phyloP scores from a whole-genome alignment of 352 stramenopile species.

The Pythium rishiriense region DNA sequence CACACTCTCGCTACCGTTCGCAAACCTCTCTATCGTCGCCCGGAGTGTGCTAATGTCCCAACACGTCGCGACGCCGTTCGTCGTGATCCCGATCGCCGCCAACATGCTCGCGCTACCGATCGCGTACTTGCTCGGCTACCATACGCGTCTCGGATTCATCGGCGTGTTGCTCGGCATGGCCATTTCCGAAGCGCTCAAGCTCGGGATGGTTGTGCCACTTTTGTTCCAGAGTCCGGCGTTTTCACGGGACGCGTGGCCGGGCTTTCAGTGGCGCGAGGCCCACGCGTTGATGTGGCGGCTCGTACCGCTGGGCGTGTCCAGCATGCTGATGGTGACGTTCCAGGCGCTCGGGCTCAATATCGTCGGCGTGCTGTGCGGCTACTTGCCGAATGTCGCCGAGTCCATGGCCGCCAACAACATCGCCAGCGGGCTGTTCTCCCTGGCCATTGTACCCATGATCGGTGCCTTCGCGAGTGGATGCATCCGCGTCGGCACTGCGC shows the following conservation, averaged over 20 bases:
- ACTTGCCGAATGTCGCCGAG: slow-evolving; percentile 50
- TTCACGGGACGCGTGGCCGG: slow-evolving; percentile 30
- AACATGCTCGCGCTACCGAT: slow-evolving; percentile 23
- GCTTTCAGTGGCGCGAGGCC: slow-evolving; percentile 27
- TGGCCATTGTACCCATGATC: slow-evolving; percentile 50
- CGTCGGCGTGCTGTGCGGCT: slow-evolving; percentile 47
- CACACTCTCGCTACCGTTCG: slow-evolving; percentile 28
- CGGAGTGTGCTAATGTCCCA: slow-evolving; percentile 37
- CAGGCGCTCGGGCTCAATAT: slow-evolving; percentile 46
- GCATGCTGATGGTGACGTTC: slow-evolving; percentile 49
- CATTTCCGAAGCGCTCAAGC: slow-evolving; percentile 33
- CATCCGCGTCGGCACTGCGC: slow-evolving; percentile 60
- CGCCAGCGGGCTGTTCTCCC: slow-evolving; percentile 38
- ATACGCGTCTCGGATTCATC: slow-evolving; percentile 37
- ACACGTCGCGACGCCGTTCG: slow-evolving; percentile 40
- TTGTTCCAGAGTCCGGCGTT: slow-evolving; percentile 33
- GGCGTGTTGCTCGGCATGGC: slow-evolving; percentile 32
- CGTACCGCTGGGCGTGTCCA: slow-evolving; percentile 35
- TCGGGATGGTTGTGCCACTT: slow-evolving; percentile 27
- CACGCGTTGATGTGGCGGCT: slow-evolving; percentile 9
- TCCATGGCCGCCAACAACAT: slow-evolving; percentile 54
- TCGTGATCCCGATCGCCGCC: slow-evolving; percentile 26
- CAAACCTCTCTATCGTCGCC: slow-evolving; percentile 19
- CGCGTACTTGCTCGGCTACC: slow-evolving; percentile 42
- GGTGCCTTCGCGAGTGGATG: slow-evolving; percentile 49